Base-by-base conservation (phyloP, 176 grass and related monocot genomes). In the Musa itinerans region DNA sequence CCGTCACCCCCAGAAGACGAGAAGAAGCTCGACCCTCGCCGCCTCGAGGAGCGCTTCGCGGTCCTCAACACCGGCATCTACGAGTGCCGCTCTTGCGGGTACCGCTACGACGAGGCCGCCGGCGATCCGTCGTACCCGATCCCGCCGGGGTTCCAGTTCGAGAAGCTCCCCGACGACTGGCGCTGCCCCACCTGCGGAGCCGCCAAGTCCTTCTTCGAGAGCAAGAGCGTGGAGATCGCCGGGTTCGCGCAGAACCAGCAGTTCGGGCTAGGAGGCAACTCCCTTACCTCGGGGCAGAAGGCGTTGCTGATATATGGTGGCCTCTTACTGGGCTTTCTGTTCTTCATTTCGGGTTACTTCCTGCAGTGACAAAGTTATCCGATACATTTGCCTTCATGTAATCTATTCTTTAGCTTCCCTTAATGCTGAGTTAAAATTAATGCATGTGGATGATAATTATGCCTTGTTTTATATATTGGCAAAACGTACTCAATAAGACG, bases 241-340 rank as follows among this genome's bases (percentile, higher is more conserved):
- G 90, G 93, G 70, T 97, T 97, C 74, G 90, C 87, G 24, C 74
- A 97, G 87, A 97, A 97, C 85, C 90, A 93, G 90, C 87, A 97
- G 81, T 97, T 90, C 51, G 93, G 93, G 9, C 81, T 97, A 26
- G 90, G 93, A 20, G 93, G 83, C 74, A 97, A 90, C 83, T 88
- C 93, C 20, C 83, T 97, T 52, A 97, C 93, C 17, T 73, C 81
- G 4, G 87, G 86, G 0, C 89, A 97, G 78, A 97, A 92, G 86
- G 71, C 87, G 1, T 55, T 90, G 17, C 85, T 96, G 74, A 92
- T 96, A 82, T 96, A 92, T 70, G 93, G 93, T 43, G 52, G 83
- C 76, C 89, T 92, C 29, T 52, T 96, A 53, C n/a, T 89, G 53
- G 78, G 58, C 53, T 96, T 96, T 77, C 73, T 75, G 29, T 84